Evolutionary conservation across 1,284 basidiomycete genomes (phyloP).

Genomic region (Malassezia sp.): DNA sequence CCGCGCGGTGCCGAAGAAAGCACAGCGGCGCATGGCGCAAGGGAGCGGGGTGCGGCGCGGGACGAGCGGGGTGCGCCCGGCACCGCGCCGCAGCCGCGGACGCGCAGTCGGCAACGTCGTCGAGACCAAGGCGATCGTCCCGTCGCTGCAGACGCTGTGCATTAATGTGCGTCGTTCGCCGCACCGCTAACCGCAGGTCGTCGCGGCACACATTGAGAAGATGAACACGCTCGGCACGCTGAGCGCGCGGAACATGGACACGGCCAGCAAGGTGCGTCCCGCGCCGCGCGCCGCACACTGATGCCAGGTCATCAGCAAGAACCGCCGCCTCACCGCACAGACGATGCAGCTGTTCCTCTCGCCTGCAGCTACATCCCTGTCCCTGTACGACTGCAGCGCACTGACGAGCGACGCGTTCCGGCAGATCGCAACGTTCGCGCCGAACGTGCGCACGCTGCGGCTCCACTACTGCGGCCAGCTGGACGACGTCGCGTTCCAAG

Average conservation of each 20-base stretch:
- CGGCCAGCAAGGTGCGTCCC: constrained; percentile 34
- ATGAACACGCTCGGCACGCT: constrained; percentile 82
- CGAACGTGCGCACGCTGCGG: constrained; percentile 47
- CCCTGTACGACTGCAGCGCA: constrained; percentile 73
- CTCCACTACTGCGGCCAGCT: constrained; percentile 82
- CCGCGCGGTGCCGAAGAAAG: constrained; percentile 1
- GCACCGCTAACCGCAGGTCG: constrained; percentile 53
- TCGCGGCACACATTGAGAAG: constrained; percentile 74
- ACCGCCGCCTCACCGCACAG: constrained; percentile 66
- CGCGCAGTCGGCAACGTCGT: constrained; percentile 31
- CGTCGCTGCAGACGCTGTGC: constrained; percentile 63
- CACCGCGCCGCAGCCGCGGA: constrained; percentile 9
- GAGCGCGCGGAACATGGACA: constrained; percentile 50
- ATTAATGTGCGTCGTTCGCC: constrained; percentile 52
- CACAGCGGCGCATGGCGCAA: background rate
- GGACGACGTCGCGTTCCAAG: constrained; percentile 57
- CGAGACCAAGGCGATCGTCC: constrained; percentile 52
- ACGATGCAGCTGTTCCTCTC: constrained; percentile 71
- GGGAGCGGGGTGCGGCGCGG: background rate
- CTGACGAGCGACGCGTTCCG: constrained; percentile 30
- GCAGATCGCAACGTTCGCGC: constrained; percentile 31
- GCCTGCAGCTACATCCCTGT: constrained; percentile 58
- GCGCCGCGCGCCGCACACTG: background rate
- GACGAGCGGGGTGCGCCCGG: background rate
- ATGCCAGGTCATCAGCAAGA: constrained; percentile 67